These are phyloP conservation scores for Colletotrichum limetticola DNA, from an alignment of 2,329 filamentous ascomycete genomes.

Conservation along the genomic window DNA sequence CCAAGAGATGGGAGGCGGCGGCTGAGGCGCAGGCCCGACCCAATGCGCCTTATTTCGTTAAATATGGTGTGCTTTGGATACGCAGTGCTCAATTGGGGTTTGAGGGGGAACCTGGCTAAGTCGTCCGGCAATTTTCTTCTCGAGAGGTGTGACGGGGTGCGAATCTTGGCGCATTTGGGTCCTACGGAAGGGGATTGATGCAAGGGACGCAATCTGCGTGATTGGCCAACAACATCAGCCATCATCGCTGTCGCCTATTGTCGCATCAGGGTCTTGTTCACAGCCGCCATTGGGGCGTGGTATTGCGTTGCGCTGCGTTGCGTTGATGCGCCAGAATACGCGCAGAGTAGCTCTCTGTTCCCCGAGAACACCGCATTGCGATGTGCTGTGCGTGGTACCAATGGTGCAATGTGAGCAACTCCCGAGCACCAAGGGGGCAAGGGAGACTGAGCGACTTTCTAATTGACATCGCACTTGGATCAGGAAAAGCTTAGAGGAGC, in stretches of 20 bases:
- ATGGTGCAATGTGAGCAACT: not conserved
- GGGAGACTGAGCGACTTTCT: not conserved
- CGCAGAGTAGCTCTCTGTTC: not conserved
- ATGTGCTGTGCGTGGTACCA: not conserved
- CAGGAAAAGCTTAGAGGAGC: conserved; percentile 8
- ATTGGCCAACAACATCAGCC: conserved; percentile 20
- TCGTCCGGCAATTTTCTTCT: conserved; percentile 12
- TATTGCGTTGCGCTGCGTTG: not conserved
- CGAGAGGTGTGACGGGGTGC: conserved; percentile 6
- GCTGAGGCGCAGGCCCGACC: conserved; percentile 13
- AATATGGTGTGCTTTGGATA: not conserved
- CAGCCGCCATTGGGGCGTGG: not conserved
- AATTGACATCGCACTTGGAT: not conserved
- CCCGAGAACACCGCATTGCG: not conserved
- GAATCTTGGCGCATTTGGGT: conserved; percentile 26
- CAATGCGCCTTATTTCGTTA: not conserved
- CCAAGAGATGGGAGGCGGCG: not conserved
- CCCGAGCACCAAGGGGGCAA: not conserved
- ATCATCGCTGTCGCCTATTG: not conserved
- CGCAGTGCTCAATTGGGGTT: not conserved
- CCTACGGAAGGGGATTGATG: conserved; percentile 24
- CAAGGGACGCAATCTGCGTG: conserved; percentile 22
- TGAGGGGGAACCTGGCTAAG: not conserved
- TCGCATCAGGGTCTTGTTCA: not conserved
- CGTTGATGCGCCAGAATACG: not conserved